Evolutionary conservation across 116 monocot genomes (phyloP).

Genomic region (Papilionanthe hybrid): DNA sequence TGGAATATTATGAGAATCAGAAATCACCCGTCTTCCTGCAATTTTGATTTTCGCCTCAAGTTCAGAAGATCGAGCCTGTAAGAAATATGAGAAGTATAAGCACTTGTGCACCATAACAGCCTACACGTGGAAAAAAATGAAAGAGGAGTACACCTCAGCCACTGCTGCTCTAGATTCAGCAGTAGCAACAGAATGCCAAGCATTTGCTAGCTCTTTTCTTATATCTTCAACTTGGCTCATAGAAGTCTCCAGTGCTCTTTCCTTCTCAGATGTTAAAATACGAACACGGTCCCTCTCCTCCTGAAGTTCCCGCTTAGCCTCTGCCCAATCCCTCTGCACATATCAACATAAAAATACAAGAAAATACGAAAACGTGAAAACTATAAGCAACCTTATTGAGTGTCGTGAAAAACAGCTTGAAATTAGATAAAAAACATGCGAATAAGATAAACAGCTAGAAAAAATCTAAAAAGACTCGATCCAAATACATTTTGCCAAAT

Average conservation of each 20-base stretch:
- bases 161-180: constrained; percentile 79
- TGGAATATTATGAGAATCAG: not conserved
- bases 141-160: constrained; percentile 59
- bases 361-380: not conserved
- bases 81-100: not conserved
- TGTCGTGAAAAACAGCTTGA: not conserved
- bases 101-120: not conserved
- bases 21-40: constrained; percentile 31
- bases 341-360: not conserved
- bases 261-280: constrained; percentile 45
- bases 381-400: not conserved
- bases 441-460: no score
- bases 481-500: no score
- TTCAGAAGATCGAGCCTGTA: constrained; percentile 64
- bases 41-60: constrained; percentile 42
- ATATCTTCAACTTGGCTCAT: constrained; percentile 66
- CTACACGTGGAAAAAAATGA: not conserved
- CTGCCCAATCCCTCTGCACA: constrained; percentile 73
- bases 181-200: constrained; percentile 66
- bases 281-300: constrained; percentile 75
- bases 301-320: constrained; percentile 86
- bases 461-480: no score
- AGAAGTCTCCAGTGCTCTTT: constrained; percentile 45
- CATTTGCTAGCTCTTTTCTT: constrained; percentile 68
- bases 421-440: not conserved